Conservation (phyloP, 805 yeast species). For the Metschnikowia chrysomelidarum region DNA sequence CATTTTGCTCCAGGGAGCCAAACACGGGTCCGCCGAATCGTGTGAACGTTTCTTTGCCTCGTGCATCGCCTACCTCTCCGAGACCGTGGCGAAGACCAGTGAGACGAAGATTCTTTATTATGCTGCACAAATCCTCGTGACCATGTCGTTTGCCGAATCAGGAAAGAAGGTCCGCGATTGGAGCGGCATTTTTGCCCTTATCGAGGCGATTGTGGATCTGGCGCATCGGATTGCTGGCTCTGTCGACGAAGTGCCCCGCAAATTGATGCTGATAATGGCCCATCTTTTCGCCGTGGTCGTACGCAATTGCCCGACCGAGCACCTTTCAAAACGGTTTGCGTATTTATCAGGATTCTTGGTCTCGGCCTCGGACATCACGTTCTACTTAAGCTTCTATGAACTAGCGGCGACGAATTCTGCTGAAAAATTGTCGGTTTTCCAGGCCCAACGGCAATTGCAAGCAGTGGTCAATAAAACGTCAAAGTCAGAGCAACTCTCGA, state of each 20-base stretch:
- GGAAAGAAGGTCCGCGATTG: conserved; percentile 63
- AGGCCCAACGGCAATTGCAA: conserved; percentile 44
- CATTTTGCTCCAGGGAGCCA: conserved; percentile 50
- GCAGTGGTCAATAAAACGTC: conserved; percentile 41
- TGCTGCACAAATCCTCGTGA: conserved; percentile 40
- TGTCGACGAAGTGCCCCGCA: conserved; percentile 1
- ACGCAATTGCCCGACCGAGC: conserved; percentile 53
- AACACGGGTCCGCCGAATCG: conserved; percentile 51
- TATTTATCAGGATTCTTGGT: conserved; percentile 40
- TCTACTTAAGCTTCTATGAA: conserved; percentile 48
- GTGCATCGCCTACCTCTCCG: conserved; percentile 22
- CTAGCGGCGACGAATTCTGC: conserved; percentile 40
- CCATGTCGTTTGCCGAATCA: conserved; percentile 64
- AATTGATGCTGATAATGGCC: conserved; percentile 28
- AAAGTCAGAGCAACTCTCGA: conserved; percentile 7
- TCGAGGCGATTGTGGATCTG: conserved; percentile 23
- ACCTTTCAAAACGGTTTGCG: conserved; percentile 47
- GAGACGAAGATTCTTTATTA: conserved; percentile 9
- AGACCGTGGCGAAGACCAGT: conserved; percentile 11
- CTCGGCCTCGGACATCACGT: conserved; percentile 30
- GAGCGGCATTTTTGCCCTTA: conserved; percentile 30
- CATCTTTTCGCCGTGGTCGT: conserved; percentile 49
- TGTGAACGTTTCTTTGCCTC: conserved; percentile 44
- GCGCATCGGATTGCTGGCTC: conserved; percentile 10
- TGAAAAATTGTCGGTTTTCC: conserved; percentile 47